Evolutionary conservation across 106 monocot genomes (phyloP), one percentile per base, ranked within the genome.

Genomic region (Apostasia shenzhenica): DNA sequence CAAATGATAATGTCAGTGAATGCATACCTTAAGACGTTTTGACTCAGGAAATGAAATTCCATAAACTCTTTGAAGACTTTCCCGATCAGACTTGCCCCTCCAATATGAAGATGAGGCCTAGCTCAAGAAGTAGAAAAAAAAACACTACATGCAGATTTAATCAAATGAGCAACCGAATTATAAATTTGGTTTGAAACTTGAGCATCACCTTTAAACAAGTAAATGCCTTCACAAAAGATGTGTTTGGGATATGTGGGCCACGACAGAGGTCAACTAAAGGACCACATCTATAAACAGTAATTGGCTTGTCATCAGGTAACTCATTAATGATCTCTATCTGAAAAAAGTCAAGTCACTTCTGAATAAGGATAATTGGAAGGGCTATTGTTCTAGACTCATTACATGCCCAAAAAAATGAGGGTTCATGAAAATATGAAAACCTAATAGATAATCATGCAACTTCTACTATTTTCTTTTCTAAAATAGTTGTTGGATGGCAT

Each of bases 51-150:
- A 99, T 45, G 99, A 99, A 69, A 99, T 90, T 45, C 99, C 99
- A 90, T 99, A 99, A 69, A 99, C 93, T 78, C 99, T 93, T 68
- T 99, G 99, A 57, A 99, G 73, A 73, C 99, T 99, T 74, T 99
- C 99, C 45, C 93, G 84, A 47, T 99, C 99, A 59, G 99, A 52
- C 70, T 84, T 87, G 43, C 99, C 99, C 71, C 99, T 83, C 99
- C 99, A 99, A 79, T 99, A 99, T 1, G 99, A 99, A 60, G 99
- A 93, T 60, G 99, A 99, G n/a, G 99, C 93, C 97, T 99, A 63
- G 26, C 26, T 26, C 43, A 57, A 70, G 3, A 48, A 45, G 43
- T 13, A n/a, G 39, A 66, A 5, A 48, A 42, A 57, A 40, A 60
- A 62, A 5, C 7, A 48, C 13, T 40, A 12, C 4, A 12, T 58